Conservation (phyloP, 768 basidiomycete species). For the Sporobolomyces phaffii region DNA sequence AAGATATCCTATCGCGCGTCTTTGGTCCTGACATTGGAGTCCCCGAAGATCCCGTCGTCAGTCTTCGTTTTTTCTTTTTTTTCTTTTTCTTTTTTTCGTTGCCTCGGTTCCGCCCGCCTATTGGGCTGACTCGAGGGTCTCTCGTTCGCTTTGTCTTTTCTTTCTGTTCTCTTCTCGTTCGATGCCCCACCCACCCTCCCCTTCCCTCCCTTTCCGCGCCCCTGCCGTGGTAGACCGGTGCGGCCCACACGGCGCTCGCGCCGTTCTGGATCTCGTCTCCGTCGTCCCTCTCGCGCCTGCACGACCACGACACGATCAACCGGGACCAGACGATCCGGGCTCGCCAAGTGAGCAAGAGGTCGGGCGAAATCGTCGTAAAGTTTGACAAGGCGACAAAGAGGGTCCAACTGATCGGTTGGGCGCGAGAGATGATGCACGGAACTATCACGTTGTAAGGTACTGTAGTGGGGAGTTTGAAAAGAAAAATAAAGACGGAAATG, state of each 20-base stretch:
- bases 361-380: constrained; percentile 17
- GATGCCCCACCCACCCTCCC: not conserved
- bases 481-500: not conserved
- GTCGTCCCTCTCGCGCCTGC: not conserved
- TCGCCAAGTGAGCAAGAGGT: constrained; percentile 8
- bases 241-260: constrained; percentile 43
- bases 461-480: not conserved
- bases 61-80: not conserved
- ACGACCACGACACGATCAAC: not conserved
- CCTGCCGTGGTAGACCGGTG: no score
- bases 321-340: not conserved
- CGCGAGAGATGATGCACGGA: constrained; percentile 8
- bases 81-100: no score
- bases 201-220: no score
- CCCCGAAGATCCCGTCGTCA: constrained; percentile 45
- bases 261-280: constrained; percentile 42
- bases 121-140: no score
- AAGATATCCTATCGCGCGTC: constrained; percentile 44
- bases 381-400: not conserved
- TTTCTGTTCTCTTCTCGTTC: no score
- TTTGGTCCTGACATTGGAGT: constrained; percentile 42
- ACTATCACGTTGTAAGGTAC: constrained; percentile 4
- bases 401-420: constrained; percentile 5
- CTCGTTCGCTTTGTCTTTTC: no score
- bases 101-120: no score